These are phyloP conservation scores for Pestalotiopsis sp. DNA, from an alignment of 2,329 filamentous ascomycete genomes.

Conservation along the genomic window DNA sequence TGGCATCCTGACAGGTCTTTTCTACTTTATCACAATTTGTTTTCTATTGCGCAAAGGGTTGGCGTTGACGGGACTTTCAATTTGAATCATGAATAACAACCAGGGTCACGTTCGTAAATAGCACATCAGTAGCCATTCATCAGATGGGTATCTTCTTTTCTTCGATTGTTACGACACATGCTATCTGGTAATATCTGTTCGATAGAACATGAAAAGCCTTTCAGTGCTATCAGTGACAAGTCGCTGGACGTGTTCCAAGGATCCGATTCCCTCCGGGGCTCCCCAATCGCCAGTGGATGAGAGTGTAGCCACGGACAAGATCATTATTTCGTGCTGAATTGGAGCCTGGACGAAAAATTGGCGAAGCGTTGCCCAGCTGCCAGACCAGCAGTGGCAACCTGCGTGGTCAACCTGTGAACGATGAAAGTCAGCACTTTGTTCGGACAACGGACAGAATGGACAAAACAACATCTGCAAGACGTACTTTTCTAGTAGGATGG, in stretches of 20 bases:
- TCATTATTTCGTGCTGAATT: conserved; percentile 62
- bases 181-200: not conserved
- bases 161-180: not conserved
- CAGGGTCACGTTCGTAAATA: conserved; percentile 1
- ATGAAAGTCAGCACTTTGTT: not conserved
- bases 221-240: not conserved
- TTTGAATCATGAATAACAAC: not conserved
- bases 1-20: not conserved
- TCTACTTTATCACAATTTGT: not conserved
- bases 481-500: conserved; percentile 88
- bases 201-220: not conserved
- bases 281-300: not conserved
- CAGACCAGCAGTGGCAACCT: conserved; percentile 56
- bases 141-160: conserved; percentile 6
- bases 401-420: conserved; percentile 61
- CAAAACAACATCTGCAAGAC: conserved; percentile 22
- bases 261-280: no score
- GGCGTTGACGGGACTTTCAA: conserved; percentile 3
- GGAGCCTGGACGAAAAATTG: conserved; percentile 75
- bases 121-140: not conserved
- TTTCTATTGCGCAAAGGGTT: not conserved
- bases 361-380: conserved; percentile 67
- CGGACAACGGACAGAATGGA: not conserved
- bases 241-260: not conserved
- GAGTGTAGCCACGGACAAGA: not conserved